These are phyloP conservation scores for Cordyceps fumosorosea DNA, from an alignment of 2,329 filamentous ascomycete species.

Conservation along the genomic window DNA sequence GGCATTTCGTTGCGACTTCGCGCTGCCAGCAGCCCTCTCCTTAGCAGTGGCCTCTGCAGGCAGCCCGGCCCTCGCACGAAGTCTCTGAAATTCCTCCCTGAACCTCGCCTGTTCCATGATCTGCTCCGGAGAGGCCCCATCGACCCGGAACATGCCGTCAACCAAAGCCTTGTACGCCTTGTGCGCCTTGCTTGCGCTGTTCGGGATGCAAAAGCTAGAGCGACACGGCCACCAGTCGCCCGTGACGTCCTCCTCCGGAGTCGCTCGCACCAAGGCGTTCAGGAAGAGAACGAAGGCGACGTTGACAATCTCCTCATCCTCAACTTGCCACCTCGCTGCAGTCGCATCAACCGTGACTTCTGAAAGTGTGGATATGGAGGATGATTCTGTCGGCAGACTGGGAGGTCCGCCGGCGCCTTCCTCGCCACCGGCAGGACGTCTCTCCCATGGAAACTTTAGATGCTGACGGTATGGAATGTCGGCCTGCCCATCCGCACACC, in stretches of 20 bases:
- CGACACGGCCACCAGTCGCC: background rate
- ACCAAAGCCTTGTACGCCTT: background rate
- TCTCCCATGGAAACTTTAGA: background rate
- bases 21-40: background rate
- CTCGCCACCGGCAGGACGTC: background rate
- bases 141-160: background rate
- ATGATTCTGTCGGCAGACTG: background rate
- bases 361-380: background rate
- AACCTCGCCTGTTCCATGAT: background rate
- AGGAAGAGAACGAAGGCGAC: background rate
- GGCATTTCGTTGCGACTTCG: background rate
- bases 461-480: fast-evolving
- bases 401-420: background rate
- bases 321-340: background rate
- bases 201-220: background rate
- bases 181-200: background rate
- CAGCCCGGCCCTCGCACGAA: background rate
- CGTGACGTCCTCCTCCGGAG: background rate
- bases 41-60: too few species aligned
- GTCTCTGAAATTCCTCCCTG: background rate
- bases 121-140: background rate
- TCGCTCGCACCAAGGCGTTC: background rate
- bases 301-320: background rate
- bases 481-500: background rate
- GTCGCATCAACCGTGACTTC: background rate